phyloP scores from a whole-genome alignment of 2,329 filamentous ascomycete species.

The Byssothecium circinans region DNA sequence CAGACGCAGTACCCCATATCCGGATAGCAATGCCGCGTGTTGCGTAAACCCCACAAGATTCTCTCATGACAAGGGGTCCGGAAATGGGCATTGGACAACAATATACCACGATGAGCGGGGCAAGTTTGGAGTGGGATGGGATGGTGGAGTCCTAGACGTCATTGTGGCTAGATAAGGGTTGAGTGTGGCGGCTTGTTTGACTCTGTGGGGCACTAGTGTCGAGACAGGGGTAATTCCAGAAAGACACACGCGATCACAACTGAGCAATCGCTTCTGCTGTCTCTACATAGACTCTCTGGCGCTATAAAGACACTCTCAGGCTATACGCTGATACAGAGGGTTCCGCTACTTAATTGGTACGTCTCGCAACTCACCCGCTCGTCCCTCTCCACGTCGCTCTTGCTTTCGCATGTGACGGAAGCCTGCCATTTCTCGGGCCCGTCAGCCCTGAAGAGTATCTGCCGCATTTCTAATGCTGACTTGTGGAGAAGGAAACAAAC shows the following conservation, averaged over 20 bases:
- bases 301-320: neutral
- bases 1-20: neutral
- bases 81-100: too few species aligned
- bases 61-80: too few species aligned
- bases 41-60: too few species aligned
- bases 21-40: conserved; percentile 3
- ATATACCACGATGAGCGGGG: too few species aligned
- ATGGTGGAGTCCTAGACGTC: neutral
- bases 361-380: too few species aligned
- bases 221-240: neutral
- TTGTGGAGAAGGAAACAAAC: neutral
- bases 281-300: neutral
- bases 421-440: neutral
- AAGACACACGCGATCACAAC: neutral
- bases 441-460: neutral
- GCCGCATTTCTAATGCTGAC: conserved; percentile 3
- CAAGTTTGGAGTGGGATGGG: too few species aligned
- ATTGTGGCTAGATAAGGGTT: conserved; percentile 3
- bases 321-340: neutral
- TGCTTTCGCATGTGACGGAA: conserved; percentile 7
- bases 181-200: neutral
- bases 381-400: neutral
- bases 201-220: neutral
- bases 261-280: neutral
- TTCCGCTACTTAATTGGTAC: neutral